Conservation (phyloP, 352 stramenopile species). For the Thalassiosira mediterranea region DNA sequence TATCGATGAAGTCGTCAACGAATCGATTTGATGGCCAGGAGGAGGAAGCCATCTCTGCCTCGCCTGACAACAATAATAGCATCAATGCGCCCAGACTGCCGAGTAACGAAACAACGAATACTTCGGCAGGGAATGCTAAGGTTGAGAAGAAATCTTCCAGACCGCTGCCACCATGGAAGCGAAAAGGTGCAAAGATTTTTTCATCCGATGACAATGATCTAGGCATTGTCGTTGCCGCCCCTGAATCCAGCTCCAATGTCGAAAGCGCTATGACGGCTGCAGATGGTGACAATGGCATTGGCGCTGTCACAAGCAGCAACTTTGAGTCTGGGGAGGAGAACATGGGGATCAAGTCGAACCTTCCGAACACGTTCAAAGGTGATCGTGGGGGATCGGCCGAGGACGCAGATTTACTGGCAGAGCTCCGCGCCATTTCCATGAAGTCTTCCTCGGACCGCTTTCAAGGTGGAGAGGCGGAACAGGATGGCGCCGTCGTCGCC, state of each 20-base stretch:
- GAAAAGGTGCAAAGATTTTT: conserved; percentile 1
- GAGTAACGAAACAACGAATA: neutral
- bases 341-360: conserved; percentile 34
- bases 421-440: conserved; percentile 57
- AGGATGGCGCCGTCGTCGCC: neutral
- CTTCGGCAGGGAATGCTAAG: no score
- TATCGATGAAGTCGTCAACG: conserved; percentile 54
- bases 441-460: conserved; percentile 43
- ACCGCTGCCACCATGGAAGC: conserved; percentile 23
- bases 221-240: conserved; percentile 14
- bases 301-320: neutral
- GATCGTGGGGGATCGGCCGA: conserved; percentile 53
- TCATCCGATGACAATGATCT: neutral
- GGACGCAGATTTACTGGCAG: conserved; percentile 60
- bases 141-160: no score
- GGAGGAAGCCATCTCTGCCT: neutral
- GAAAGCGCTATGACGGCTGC: neutral
- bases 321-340: conserved; percentile 2
- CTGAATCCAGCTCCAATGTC: neutral
- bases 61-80: neutral
- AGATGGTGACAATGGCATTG: neutral
- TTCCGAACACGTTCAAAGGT: conserved; percentile 57
- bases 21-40: conserved; percentile 56
- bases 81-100: neutral
- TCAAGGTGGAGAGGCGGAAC: conserved; percentile 8